phyloP scores from a whole-genome alignment of 495 filamentous ascomycete genomes.

The Pyronema domesticum region DNA sequence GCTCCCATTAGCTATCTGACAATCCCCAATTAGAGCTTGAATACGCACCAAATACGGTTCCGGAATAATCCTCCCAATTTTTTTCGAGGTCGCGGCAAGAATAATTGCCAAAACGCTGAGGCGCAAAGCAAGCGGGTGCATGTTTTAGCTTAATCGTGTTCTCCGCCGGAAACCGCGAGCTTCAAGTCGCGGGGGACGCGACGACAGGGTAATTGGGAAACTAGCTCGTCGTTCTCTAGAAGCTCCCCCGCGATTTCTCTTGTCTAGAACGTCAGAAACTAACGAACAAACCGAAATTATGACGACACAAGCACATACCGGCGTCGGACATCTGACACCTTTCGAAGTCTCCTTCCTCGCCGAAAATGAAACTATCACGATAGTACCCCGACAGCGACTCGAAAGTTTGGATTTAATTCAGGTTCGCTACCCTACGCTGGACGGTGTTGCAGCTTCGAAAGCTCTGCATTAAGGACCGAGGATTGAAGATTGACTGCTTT shows the following conservation, averaged over 20 bases:
- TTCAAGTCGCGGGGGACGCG: too few species aligned
- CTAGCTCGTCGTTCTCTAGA: too few species aligned
- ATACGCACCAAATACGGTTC: conserved; percentile 61
- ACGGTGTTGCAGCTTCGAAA: background rate
- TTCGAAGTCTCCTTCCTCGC: conserved; percentile 86
- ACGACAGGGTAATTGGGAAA: too few species aligned
- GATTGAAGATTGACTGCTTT: conserved; percentile 2
- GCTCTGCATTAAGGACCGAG: too few species aligned
- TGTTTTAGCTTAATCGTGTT: background rate
- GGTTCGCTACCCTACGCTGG: conserved; percentile 37
- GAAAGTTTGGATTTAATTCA: conserved; percentile 68
- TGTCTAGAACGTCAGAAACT: too few species aligned
- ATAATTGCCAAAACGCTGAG: conserved; percentile 7
- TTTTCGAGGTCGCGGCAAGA: conserved; percentile 7
- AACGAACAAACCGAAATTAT: too few species aligned
- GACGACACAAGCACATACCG: background rate
- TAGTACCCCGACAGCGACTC: conserved; percentile 78
- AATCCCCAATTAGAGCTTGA: background rate
- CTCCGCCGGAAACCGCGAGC: too few species aligned
- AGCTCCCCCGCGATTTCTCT: too few species aligned
- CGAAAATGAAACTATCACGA: conserved; percentile 88
- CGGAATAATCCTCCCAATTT: conserved; percentile 33
- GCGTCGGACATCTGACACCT: conserved; percentile 35
- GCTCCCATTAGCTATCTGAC: background rate
- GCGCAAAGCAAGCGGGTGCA: conserved; percentile 20